Evolutionary conservation across 2,329 filamentous ascomycete species (phyloP).

Genomic region (Cladosporium sphaerospermum): DNA sequence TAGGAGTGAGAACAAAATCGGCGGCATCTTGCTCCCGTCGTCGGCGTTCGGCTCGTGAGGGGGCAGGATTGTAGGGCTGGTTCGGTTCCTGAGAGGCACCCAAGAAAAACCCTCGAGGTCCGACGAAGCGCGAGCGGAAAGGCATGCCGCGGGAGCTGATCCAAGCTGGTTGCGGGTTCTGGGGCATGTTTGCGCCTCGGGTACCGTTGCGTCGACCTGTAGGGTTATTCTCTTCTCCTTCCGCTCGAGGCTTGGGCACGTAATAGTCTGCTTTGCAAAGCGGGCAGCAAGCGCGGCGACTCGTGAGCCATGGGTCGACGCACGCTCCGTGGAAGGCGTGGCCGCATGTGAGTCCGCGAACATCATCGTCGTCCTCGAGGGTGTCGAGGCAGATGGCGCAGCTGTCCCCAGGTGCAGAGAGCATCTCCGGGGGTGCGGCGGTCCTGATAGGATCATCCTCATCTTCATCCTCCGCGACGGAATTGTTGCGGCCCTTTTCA

Average conservation of each 20-base stretch:
- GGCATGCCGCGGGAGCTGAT: conserved; percentile 20
- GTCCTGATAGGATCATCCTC: conserved; percentile 73
- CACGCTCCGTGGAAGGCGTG: conserved; percentile 96
- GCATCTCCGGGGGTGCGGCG: conserved; percentile 71
- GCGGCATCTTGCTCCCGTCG: conserved; percentile 10
- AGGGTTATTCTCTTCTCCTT: conserved; percentile 37
- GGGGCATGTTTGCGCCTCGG: conserved; percentile 16
- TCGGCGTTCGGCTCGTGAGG: conserved; percentile 10
- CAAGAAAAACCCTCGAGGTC: conserved; percentile 22
- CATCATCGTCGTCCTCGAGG: conserved; percentile 90
- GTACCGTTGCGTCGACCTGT: conserved; percentile 8
- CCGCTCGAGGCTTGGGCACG: conserved; percentile 78
- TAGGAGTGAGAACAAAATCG: not conserved
- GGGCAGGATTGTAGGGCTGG: conserved; percentile 6
- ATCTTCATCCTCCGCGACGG: conserved; percentile 59
- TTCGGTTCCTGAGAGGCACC: conserved; percentile 9
- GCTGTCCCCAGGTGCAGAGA: conserved; percentile 78
- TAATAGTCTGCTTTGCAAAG: conserved; percentile 98
- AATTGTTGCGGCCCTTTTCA: conserved; percentile 37
- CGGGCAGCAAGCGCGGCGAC: conserved; percentile 87
- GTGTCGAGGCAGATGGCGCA: conserved; percentile 96
- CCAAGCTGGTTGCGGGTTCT: conserved; percentile 25
- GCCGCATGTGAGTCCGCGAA: conserved; percentile 90
- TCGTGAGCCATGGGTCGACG: conserved; percentile 94
- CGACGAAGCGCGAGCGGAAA: conserved; percentile 24